Percentiles rank a stretch among this genome's conserved stretches.
Conservation (phyloP, 1,284 basidiomycete species). For the Tetrapyrgos nigripes region DNA sequence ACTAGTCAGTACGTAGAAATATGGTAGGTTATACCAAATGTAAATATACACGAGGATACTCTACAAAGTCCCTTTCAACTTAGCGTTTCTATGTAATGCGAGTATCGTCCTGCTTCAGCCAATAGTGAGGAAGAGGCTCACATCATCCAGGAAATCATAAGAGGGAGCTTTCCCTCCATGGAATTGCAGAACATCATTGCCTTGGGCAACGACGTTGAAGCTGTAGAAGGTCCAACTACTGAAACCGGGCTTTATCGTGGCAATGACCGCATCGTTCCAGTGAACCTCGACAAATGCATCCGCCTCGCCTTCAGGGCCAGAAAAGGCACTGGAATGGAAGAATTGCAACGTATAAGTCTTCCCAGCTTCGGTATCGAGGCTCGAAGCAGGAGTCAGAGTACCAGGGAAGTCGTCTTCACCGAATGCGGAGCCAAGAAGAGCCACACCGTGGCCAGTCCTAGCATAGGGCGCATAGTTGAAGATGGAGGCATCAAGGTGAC, state of each 20-base stretch:
- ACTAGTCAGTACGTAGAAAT: too few species aligned
- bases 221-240: constrained; percentile 35
- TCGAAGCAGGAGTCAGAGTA: constrained; percentile 31
- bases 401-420: constrained; percentile 35
- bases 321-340: constrained; percentile 42
- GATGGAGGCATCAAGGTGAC: constrained; percentile 39
- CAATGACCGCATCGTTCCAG: constrained; percentile 39
- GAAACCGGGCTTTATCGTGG: constrained; percentile 36
- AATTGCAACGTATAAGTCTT: constrained; percentile 39
- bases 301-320: constrained; percentile 29
- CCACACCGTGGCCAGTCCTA: constrained; percentile 35
- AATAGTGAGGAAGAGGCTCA: constrained; percentile 24
- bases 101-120: background rate
- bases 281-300: constrained; percentile 36
- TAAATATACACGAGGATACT: too few species aligned
- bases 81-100: too few species aligned
- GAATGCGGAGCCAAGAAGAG: constrained; percentile 38
- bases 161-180: constrained; percentile 39
- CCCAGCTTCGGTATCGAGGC: constrained; percentile 32
- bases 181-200: constrained; percentile 40
- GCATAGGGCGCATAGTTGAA: constrained; percentile 40
- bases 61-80: too few species aligned
- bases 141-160: constrained; percentile 41
- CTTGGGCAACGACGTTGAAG: constrained; percentile 34
- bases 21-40: too few species aligned